Percentiles rank a stretch among this genome's conserved stretches.
These are phyloP conservation scores for Tolypocladium sp. DNA, from an alignment of 2,329 filamentous ascomycete genomes.

Conservation along the genomic window DNA sequence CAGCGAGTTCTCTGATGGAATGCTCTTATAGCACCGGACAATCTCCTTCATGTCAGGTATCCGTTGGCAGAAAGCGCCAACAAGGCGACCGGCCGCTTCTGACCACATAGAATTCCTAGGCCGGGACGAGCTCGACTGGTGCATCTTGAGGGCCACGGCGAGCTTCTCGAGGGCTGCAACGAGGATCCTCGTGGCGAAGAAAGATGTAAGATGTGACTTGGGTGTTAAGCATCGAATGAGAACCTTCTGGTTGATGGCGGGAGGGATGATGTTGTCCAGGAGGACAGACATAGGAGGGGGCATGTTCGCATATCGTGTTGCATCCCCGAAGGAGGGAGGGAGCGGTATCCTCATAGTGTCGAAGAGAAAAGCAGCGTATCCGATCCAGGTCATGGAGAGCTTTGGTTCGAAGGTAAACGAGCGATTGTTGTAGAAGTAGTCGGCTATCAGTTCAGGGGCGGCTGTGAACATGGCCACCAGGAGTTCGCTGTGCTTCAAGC, in stretches of 20 bases:
- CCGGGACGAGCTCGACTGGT: constrained; percentile 34
- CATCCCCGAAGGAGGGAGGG: constrained; percentile 62
- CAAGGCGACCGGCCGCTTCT: constrained; percentile 57
- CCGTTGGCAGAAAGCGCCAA: constrained; percentile 66
- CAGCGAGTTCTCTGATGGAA: constrained; percentile 58
- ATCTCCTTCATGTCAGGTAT: constrained; percentile 78
- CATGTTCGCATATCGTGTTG: constrained; percentile 47
- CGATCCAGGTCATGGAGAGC: constrained; percentile 87
- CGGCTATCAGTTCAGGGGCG: constrained; percentile 77
- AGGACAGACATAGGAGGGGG: constrained; percentile 74
- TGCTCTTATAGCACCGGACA: constrained; percentile 62
- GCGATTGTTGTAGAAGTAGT: constrained; percentile 75
- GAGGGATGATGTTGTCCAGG: constrained; percentile 79
- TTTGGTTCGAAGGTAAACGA: constrained; percentile 86
- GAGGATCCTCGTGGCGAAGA: constrained; percentile 76
- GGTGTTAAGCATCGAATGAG: constrained; percentile 71
- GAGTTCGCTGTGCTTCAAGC: constrained; percentile 71
- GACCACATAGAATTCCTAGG: constrained; percentile 48
- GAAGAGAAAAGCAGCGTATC: constrained; percentile 83
- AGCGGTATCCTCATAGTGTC: constrained; percentile 67
- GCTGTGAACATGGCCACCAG: constrained; percentile 69
- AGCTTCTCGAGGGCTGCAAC: constrained; percentile 75
- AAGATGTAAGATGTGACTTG: constrained; percentile 68
- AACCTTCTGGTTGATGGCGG: constrained; percentile 70
- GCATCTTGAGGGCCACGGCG: constrained; percentile 49